Percentiles rank a stretch among this genome's conserved stretches.
phyloP scores from a whole-genome alignment of 2,329 filamentous ascomycete genomes.

The Colletotrichum navitas region DNA sequence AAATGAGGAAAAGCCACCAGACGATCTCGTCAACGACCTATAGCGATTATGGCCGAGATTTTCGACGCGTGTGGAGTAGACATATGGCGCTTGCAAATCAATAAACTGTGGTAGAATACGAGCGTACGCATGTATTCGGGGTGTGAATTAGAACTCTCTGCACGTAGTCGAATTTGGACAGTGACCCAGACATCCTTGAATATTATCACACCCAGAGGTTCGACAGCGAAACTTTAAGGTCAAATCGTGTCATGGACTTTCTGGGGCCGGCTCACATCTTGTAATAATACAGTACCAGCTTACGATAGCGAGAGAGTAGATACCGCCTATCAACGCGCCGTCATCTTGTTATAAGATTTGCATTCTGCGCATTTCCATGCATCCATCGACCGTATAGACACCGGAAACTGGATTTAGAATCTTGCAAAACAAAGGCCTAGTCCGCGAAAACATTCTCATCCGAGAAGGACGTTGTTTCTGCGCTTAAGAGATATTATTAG shows the following conservation, averaged over 20 bases:
- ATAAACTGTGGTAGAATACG: neutral
- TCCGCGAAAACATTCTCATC: neutral
- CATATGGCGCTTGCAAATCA: neutral
- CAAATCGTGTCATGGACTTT: neutral
- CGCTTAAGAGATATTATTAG: too few species aligned
- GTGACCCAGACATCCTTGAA: neutral
- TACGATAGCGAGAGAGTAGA: neutral
- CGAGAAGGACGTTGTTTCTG: too few species aligned
- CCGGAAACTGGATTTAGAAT: neutral
- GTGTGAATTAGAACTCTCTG: neutral
- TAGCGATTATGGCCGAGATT: neutral
- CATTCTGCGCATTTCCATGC: neutral
- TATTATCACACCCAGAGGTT: rapidly evolving
- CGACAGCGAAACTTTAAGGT: neutral
- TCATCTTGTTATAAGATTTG: neutral
- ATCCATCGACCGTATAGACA: too few species aligned
- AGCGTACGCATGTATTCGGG: neutral
- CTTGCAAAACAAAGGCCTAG: rapidly evolving
- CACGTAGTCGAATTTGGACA: neutral
- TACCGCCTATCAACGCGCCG: rapidly evolving
- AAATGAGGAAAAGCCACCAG: neutral
- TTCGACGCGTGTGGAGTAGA: neutral
- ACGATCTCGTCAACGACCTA: neutral
- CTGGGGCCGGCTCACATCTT: neutral
- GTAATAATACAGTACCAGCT: too few species aligned